Evolutionary conservation across 2,329 filamentous ascomycete genomes (phyloP).

Genomic region (Coleophoma crateriformis): DNA sequence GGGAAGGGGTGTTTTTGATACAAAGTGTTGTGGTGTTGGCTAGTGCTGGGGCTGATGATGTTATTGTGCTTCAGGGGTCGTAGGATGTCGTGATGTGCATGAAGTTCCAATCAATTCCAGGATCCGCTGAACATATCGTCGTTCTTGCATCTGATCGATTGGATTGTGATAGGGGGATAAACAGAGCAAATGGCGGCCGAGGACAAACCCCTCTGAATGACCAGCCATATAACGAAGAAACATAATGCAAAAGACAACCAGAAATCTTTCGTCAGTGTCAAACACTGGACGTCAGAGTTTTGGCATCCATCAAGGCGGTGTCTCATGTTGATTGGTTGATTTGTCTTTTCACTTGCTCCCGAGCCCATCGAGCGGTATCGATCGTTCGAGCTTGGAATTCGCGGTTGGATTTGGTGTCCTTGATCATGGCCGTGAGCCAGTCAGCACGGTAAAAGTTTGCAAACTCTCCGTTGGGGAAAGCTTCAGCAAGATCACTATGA

Average conservation of each 20-base stretch:
- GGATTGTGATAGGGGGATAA: constrained; percentile 7
- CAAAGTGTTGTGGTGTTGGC: constrained; percentile 2
- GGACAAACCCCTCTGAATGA: constrained; percentile 28
- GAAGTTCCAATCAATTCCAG: neutral
- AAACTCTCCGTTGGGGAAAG: constrained; percentile 87
- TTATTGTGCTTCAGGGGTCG: constrained; percentile 1
- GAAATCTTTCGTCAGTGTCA: constrained; percentile 1
- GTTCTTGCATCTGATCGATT: constrained; percentile 7
- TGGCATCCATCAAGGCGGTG: constrained; percentile 20
- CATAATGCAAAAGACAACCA: constrained; percentile 9
- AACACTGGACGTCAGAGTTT: constrained; percentile 14
- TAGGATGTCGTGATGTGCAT: neutral
- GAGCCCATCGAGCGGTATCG: constrained; percentile 93
- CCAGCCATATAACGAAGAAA: constrained; percentile 13
- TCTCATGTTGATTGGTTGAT: constrained; percentile 36
- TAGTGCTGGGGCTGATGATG: neutral
- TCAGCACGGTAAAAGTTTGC: constrained; percentile 80
- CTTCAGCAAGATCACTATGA: constrained; percentile 81
- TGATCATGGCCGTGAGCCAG: constrained; percentile 85
- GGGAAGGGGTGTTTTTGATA: constrained; percentile 1
- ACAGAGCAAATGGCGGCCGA: constrained; percentile 23
- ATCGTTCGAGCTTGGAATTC: constrained; percentile 82
- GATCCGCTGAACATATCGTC: neutral
- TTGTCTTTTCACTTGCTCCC: constrained; percentile 96
- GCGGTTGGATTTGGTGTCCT: constrained; percentile 84